These are phyloP conservation scores for Priceomyces castillae DNA, from an alignment of 805 yeast genomes.

Conservation along the genomic window DNA sequence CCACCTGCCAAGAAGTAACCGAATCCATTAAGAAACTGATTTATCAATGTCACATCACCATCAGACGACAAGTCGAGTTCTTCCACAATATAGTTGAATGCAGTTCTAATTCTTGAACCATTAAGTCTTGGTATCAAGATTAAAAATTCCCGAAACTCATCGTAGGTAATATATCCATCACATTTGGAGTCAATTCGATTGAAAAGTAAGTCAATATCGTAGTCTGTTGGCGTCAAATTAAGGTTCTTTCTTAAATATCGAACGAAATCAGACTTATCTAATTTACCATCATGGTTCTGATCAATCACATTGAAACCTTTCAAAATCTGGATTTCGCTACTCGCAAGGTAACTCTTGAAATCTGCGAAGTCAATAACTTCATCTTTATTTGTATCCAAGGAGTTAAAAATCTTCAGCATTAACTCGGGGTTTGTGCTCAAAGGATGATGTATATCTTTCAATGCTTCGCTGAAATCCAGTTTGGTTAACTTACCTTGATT, in stretches of 20 bases:
- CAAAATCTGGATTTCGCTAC: conserved; percentile 69
- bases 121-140: conserved; percentile 76
- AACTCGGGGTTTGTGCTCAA: conserved; percentile 59
- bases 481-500: conserved; percentile 49
- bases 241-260: conserved; percentile 56
- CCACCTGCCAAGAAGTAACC: conserved; percentile 96
- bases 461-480: conserved; percentile 46
- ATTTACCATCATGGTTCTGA: conserved; percentile 67
- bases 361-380: conserved; percentile 59
- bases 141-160: conserved; percentile 82
- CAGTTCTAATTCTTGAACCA: conserved; percentile 77
- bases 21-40: conserved; percentile 75
- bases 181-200: conserved; percentile 51
- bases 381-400: conserved; percentile 60
- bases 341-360: conserved; percentile 59
- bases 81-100: conserved; percentile 75
- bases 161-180: conserved; percentile 71
- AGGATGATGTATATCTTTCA: conserved; percentile 57
- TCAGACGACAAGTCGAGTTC: conserved; percentile 81
- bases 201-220: conserved; percentile 56
- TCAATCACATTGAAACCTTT: conserved; percentile 69
- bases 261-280: conserved; percentile 63
- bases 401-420: conserved; percentile 51
- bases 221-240: conserved; percentile 50
- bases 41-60: conserved; percentile 85